These are phyloP conservation scores for Pichia eremophila DNA, from an alignment of 805 yeast species.

Conservation along the genomic window DNA sequence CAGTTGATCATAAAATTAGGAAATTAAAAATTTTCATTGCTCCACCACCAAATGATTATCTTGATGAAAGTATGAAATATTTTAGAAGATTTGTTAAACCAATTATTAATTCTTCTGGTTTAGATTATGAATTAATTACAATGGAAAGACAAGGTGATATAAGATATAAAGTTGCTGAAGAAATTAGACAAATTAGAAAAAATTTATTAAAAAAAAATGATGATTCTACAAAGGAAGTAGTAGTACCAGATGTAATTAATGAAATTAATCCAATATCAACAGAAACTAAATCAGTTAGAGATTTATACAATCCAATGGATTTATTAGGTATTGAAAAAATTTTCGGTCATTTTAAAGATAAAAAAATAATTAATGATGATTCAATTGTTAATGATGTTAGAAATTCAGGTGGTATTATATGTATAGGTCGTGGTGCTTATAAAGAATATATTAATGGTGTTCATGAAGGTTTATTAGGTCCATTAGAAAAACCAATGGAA, in stretches of 20 bases:
- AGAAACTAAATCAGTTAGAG: conserved; percentile 21
- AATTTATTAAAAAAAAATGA: too few relatives aligned
- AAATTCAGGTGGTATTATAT: conserved; percentile 74
- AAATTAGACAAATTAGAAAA: conserved; percentile 57
- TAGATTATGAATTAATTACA: conserved; percentile 70
- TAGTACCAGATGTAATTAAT: background rate
- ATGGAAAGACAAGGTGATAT: conserved; percentile 87
- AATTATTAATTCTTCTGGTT: conserved; percentile 68
- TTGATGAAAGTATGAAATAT: conserved; percentile 62
- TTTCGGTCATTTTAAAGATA: conserved; percentile 10
- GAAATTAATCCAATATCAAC: background rate
- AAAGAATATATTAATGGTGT: conserved; percentile 86
- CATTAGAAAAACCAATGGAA: conserved; percentile 41
- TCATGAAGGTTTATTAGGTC: conserved; percentile 93
- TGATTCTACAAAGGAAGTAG: too few relatives aligned
- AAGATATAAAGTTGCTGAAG: conserved; percentile 71
- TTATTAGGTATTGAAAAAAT: conserved; percentile 47
- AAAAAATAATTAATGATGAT: conserved; percentile 31
- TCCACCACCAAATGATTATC: conserved; percentile 93
- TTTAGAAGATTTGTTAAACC: conserved; percentile 83
- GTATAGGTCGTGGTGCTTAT: conserved; percentile 92
- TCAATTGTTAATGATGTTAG: conserved; percentile 34
- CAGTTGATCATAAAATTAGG: conserved; percentile 51
- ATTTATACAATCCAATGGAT: conserved; percentile 34
- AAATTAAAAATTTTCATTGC: conserved; percentile 76